Conservation (phyloP, 2,329 filamentous ascomycete genomes). For the Cladosporium cucumerinum region DNA sequence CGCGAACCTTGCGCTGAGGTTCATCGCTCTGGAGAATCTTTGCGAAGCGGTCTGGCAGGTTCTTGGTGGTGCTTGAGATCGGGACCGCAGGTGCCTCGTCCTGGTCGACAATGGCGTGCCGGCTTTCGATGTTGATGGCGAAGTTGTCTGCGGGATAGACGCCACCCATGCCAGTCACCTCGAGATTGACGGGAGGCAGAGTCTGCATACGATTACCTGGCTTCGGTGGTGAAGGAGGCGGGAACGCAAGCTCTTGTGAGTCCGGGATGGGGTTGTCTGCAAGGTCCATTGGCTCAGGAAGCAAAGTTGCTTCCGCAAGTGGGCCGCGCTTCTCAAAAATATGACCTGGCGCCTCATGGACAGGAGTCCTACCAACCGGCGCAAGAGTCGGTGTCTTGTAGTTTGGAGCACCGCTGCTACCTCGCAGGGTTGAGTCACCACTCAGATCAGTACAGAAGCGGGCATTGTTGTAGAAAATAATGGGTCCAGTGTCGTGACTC, state of each 20-base stretch:
- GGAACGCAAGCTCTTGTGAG: conserved; percentile 38
- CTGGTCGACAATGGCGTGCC: conserved; percentile 25
- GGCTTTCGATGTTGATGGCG: conserved; percentile 48
- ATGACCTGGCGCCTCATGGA: not conserved
- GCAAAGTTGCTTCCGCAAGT: conserved; percentile 24
- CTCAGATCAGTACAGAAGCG: conserved; percentile 78
- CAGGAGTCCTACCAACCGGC: conserved; percentile 12
- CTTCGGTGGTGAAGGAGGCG: conserved; percentile 30
- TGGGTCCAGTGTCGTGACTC: conserved; percentile 64
- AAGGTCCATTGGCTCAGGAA: conserved; percentile 37
- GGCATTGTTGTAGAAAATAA: conserved; percentile 80
- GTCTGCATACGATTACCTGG: conserved; percentile 13
- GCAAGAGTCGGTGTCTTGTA: not conserved
- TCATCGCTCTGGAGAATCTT: conserved; percentile 31
- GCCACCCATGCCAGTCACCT: conserved; percentile 56
- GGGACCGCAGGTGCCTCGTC: conserved; percentile 7
- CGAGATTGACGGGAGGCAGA: conserved; percentile 37
- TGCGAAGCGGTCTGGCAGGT: conserved; percentile 32
- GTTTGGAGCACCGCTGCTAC: not conserved
- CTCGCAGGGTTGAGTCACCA: conserved; percentile 51
- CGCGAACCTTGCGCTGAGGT: conserved; percentile 16
- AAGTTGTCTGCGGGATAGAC: conserved; percentile 58
- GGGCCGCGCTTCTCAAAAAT: conserved; percentile 34
- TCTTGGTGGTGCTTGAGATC: conserved; percentile 17
- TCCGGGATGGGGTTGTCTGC: conserved; percentile 37